Conservation (phyloP, 352 stramenopile genomes). For the Thalassiosira gravida region DNA sequence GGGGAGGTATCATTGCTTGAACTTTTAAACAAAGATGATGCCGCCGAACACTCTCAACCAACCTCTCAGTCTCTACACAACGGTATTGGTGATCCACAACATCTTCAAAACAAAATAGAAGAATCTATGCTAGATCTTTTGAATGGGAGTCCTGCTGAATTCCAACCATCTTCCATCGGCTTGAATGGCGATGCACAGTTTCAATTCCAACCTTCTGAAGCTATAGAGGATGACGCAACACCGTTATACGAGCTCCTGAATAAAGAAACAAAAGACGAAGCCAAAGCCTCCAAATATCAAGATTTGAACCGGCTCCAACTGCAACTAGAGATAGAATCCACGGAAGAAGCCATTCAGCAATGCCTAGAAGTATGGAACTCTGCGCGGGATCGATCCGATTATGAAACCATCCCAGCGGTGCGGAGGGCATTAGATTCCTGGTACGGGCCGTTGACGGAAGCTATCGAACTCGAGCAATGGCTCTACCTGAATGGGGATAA, state of each 20-base stretch:
- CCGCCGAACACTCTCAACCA: neutral
- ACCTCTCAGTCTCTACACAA: neutral
- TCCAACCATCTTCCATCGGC: neutral
- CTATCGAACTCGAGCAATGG: slow-evolving; percentile 76
- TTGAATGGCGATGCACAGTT: slow-evolving; percentile 4
- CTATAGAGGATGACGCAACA: slow-evolving; percentile 13
- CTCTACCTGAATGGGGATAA: slow-evolving; percentile 68
- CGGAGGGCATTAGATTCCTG: slow-evolving; percentile 69
- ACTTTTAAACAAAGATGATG: slow-evolving; percentile 2
- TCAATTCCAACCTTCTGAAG: slow-evolving; percentile 5
- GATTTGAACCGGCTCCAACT: slow-evolving; percentile 67
- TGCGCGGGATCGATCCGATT: slow-evolving; percentile 71
- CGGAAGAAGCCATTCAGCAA: slow-evolving; percentile 68
- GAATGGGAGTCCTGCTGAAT: slow-evolving; percentile 5
- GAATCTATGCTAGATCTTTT: slow-evolving; percentile 34
- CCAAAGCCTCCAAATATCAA: slow-evolving; percentile 28
- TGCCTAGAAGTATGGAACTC: slow-evolving; percentile 65
- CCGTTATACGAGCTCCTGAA: slow-evolving; percentile 37
- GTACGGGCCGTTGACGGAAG: slow-evolving; percentile 70
- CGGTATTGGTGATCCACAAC: slow-evolving; percentile 6
- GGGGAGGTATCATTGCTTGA: slow-evolving; percentile 18
- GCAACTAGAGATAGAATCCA: slow-evolving; percentile 78
- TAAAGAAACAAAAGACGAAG: slow-evolving; percentile 30
- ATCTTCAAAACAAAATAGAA: slow-evolving; percentile 8
- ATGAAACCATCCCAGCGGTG: slow-evolving; percentile 64